Conservation (phyloP, 345 rosid species). For the Rubroshorea leprosula region DNA sequence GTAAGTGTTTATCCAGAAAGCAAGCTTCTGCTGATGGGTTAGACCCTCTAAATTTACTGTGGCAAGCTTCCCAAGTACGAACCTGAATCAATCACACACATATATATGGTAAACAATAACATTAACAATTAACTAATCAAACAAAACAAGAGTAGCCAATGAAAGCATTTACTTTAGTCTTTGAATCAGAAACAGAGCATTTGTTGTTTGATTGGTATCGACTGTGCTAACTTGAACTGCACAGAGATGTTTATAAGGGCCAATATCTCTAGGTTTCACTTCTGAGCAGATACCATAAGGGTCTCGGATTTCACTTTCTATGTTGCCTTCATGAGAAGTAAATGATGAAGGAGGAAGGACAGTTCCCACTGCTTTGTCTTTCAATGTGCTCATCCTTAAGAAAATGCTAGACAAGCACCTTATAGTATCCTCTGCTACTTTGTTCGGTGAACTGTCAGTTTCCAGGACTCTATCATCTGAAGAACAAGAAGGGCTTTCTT, state of each 20-base stretch:
- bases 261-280: conserved; percentile 41
- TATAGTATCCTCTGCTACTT: conserved; percentile 66
- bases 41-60: conserved; percentile 57
- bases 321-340: conserved; percentile 13
- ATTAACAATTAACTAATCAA: neutral
- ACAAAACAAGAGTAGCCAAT: neutral
- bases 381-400: conserved; percentile 53
- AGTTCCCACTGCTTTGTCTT: conserved; percentile 32
- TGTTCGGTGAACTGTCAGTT: conserved; percentile 48
- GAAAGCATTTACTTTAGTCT: conserved; percentile 61
- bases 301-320: conserved; percentile 32
- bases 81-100: conserved; percentile 39
- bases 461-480: conserved; percentile 35
- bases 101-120: conserved; percentile 13
- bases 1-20: conserved; percentile 91
- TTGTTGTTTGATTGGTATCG: conserved; percentile 50
- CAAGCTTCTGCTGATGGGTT: conserved; percentile 88
- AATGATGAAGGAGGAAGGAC: conserved; percentile 10
- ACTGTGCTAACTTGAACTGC: conserved; percentile 50
- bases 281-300: conserved; percentile 52
- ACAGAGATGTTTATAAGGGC: conserved; percentile 54
- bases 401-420: conserved; percentile 59
- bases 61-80: conserved; percentile 67
- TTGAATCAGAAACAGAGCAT: conserved; percentile 55
- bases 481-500: conserved; percentile 41